Evolutionary conservation across 1,284 basidiomycete genomes (phyloP).

Genomic region (Cerioporus squamosus): DNA sequence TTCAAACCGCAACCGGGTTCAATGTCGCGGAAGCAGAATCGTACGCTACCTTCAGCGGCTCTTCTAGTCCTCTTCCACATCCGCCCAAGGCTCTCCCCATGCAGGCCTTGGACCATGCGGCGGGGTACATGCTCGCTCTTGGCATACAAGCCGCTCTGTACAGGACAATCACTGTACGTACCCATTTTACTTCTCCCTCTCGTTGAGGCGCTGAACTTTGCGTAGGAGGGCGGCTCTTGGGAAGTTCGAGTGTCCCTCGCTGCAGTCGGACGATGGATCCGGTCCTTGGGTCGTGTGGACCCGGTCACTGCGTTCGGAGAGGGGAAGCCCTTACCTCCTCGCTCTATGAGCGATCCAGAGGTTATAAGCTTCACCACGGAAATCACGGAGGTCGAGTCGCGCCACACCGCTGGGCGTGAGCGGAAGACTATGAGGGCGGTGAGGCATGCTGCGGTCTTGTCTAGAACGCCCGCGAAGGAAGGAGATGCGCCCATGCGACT

Average conservation of each 20-base stretch:
- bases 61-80: slow-evolving; percentile 19
- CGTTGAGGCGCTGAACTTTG: not conserved
- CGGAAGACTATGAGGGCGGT: slow-evolving; percentile 46
- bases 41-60: slow-evolving; percentile 38
- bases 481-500: slow-evolving; percentile 41
- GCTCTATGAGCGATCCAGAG: slow-evolving; percentile 38
- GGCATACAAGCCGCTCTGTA: slow-evolving; percentile 61
- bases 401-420: slow-evolving; percentile 13
- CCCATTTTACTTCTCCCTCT: no score
- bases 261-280: slow-evolving; percentile 59
- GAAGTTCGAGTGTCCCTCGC: slow-evolving; percentile 64
- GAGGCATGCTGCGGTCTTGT: slow-evolving; percentile 51
- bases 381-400: slow-evolving; percentile 28
- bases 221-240: slow-evolving; percentile 67
- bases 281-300: slow-evolving; percentile 53
- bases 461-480: slow-evolving; percentile 47
- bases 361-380: slow-evolving; percentile 36
- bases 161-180: slow-evolving; percentile 53
- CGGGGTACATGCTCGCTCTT: slow-evolving; percentile 63
- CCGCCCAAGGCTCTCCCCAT: slow-evolving; percentile 58
- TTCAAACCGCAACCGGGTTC: slow-evolving; percentile 69
- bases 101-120: slow-evolving; percentile 67
- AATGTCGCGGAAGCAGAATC: slow-evolving; percentile 61
- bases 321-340: slow-evolving; percentile 41
- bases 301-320: slow-evolving; percentile 46